phyloP scores from a whole-genome alignment of 139 green algal genomes.

The Chlorella vulgaris region DNA sequence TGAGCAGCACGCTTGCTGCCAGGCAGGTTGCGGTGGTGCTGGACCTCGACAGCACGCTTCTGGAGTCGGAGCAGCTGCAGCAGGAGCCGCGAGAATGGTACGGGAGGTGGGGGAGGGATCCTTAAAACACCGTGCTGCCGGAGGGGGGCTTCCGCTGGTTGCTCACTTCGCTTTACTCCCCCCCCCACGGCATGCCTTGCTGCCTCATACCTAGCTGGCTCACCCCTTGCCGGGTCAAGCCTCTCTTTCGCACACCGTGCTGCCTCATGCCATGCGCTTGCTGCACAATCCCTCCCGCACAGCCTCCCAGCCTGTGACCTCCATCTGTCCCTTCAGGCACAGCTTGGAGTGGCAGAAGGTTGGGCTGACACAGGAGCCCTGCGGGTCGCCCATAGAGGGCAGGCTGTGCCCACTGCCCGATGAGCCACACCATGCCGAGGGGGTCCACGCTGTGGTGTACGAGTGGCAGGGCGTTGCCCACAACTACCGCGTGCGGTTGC shows the following conservation, averaged over 20 bases:
- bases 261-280: not conserved
- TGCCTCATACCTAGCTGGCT: too few species aligned
- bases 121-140: too few species aligned
- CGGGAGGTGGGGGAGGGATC: not conserved
- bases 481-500: constrained; percentile 28
- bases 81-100: constrained; percentile 11
- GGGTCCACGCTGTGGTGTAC: constrained; percentile 10
- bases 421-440: constrained; percentile 22
- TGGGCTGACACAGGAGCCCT: constrained; percentile 1
- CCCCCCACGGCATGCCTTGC: too few species aligned
- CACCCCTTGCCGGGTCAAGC: too few species aligned
- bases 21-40: constrained; percentile 20
- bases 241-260: not conserved
- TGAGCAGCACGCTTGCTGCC: not conserved
- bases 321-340: not conserved
- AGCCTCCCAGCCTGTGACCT: too few species aligned
- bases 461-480: not conserved
- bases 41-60: constrained; percentile 23
- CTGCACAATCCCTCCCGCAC: too few species aligned
- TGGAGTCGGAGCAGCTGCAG: constrained; percentile 29
- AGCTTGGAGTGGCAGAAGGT: not conserved
- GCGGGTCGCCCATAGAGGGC: not conserved
- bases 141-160: too few species aligned
- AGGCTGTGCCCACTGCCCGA: not conserved
- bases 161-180: too few species aligned